Percentiles rank a stretch among this genome's conserved stretches.
phyloP scores from a whole-genome alignment of 768 basidiomycete species.

The Chalciporus chontae region DNA sequence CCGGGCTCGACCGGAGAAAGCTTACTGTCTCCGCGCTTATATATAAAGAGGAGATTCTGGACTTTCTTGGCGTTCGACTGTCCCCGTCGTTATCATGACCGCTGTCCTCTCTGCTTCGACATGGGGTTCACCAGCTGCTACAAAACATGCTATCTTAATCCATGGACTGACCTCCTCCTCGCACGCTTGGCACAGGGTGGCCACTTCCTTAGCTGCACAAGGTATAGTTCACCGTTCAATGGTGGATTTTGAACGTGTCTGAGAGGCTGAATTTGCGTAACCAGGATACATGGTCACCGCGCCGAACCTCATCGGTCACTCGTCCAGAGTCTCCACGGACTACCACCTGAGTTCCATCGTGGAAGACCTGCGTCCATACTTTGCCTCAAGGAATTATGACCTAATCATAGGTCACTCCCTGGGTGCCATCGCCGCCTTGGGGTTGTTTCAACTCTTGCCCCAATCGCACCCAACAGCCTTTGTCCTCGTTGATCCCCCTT shows the following conservation, averaged over 20 bases:
- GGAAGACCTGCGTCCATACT: conserved; percentile 17
- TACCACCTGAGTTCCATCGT: conserved; percentile 12
- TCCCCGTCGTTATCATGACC: background rate
- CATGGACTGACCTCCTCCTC: conserved; percentile 24
- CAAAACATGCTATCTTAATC: conserved; percentile 24
- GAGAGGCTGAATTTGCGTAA: background rate
- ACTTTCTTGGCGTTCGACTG: background rate
- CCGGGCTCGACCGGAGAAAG: background rate
- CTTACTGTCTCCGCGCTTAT: background rate
- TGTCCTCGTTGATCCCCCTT: conserved; percentile 18
- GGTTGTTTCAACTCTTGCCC: conserved; percentile 10
- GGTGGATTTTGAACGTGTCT: background rate
- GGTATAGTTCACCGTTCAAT: conserved; percentile 5
- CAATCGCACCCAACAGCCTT: conserved; percentile 9
- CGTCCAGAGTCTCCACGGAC: conserved; percentile 10
- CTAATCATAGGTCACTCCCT: conserved; percentile 22
- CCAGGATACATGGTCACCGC: conserved; percentile 23
- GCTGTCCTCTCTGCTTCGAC: conserved; percentile 11
- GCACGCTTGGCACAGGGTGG: conserved; percentile 19
- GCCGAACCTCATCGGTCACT: conserved; percentile 21
- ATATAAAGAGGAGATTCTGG: background rate
- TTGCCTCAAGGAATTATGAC: conserved; percentile 8
- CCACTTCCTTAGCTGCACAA: conserved; percentile 11
- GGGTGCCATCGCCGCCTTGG: conserved; percentile 3
- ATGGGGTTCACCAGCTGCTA: conserved; percentile 22